A percentile compares a stretch with the other conserved stretches of the same genome.
Conservation (phyloP, 2,329 filamentous ascomycete species). For the Bimuria novae-zelandiae region DNA sequence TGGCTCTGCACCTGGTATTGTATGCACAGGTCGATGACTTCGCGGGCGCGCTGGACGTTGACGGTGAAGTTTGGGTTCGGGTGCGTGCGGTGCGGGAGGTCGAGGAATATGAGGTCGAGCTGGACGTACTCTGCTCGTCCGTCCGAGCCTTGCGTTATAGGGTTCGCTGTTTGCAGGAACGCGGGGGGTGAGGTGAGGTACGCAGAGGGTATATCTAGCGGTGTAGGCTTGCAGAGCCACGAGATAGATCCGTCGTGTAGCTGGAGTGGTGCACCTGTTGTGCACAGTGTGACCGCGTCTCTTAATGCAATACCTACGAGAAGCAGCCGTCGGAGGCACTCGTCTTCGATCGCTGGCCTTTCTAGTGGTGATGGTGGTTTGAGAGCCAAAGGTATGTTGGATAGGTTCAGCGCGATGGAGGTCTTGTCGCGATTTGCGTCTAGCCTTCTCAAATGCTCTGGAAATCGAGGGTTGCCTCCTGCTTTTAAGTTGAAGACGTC, state of each 20-base stretch:
- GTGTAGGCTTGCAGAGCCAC: slow-evolving; percentile 38
- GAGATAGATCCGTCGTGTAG: slow-evolving; percentile 40
- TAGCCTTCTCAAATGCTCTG: slow-evolving; percentile 45
- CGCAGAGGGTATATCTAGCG: slow-evolving; percentile 24
- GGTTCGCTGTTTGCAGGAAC: slow-evolving; percentile 1
- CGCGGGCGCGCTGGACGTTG: slow-evolving; percentile 36
- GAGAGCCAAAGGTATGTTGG: slow-evolving; percentile 46
- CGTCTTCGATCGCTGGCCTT: slow-evolving; percentile 42
- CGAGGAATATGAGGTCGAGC: slow-evolving; percentile 48
- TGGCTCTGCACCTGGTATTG: slow-evolving; percentile 27
- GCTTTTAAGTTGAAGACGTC: slow-evolving; percentile 49
- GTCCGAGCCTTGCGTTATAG: slow-evolving; percentile 36
- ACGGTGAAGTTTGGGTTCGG: slow-evolving; percentile 33
- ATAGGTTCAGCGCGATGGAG: slow-evolving; percentile 48
- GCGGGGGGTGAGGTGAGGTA: slow-evolving; percentile 12
- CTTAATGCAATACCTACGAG: slow-evolving; percentile 47
- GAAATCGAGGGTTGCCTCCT: slow-evolving; percentile 49
- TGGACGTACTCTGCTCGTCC: slow-evolving; percentile 46
- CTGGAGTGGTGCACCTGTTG: slow-evolving; percentile 37
- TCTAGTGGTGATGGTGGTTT: slow-evolving; percentile 34
- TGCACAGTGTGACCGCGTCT: slow-evolving; percentile 49
- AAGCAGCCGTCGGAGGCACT: slow-evolving; percentile 49
- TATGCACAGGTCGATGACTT: slow-evolving; percentile 43
- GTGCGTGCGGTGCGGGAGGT: slow-evolving; percentile 33
- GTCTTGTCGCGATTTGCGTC: slow-evolving; percentile 52